Conservation (phyloP, 2,329 filamentous ascomycete species). For the Trichophyton schoenleinii region DNA sequence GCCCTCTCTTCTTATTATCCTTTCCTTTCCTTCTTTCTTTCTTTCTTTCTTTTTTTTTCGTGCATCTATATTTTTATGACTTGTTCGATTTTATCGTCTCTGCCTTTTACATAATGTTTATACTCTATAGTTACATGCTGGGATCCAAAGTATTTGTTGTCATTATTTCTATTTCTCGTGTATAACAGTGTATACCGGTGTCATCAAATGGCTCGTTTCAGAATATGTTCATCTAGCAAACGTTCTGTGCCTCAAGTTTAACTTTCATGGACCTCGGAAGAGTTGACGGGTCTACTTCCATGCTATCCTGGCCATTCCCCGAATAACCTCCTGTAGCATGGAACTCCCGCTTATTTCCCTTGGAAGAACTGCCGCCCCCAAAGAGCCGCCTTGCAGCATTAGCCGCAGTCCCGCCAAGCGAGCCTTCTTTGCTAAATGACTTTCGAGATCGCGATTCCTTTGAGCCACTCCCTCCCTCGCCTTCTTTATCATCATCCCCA, state of each 20-base stretch:
- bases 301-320: neutral
- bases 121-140: neutral
- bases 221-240: neutral
- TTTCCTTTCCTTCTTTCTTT: neutral
- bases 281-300: neutral
- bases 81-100: neutral
- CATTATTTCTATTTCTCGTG: constrained; percentile 7
- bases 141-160: neutral
- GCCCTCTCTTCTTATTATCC: no score
- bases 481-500: constrained; percentile 15
- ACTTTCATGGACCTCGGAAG: neutral
- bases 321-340: constrained; percentile 9
- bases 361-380: constrained; percentile 8
- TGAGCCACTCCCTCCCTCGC: constrained; percentile 11
- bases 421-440: constrained; percentile 6
- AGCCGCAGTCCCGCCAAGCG: neutral
- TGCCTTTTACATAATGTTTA: constrained; percentile 7
- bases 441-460: constrained; percentile 7
- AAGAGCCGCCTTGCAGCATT: constrained; percentile 3
- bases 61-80: neutral
- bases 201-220: neutral
- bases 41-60: neutral
- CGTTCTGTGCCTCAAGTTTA: constrained; percentile 13
- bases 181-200: constrained; percentile 9
- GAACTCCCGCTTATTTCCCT: constrained; percentile 13